These are phyloP conservation scores for Microcera coccophila DNA, from an alignment of 2,329 filamentous ascomycete species.

Conservation along the genomic window DNA sequence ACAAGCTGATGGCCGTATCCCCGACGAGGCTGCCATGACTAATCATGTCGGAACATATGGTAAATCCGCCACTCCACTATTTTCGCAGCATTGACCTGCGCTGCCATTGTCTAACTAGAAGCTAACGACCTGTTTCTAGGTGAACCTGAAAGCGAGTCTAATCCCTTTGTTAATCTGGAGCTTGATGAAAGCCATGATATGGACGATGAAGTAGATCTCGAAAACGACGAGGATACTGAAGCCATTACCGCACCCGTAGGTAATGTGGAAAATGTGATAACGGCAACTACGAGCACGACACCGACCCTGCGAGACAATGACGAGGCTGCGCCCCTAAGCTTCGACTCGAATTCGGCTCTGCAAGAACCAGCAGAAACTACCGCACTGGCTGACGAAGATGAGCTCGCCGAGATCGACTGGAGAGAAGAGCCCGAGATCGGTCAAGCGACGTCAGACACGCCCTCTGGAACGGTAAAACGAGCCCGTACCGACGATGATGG, in stretches of 20 bases:
- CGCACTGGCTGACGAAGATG: constrained; percentile 17
- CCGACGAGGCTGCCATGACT: constrained; percentile 4
- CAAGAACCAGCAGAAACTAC: constrained; percentile 20
- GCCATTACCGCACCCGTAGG: constrained; percentile 14
- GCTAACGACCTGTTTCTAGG: constrained; percentile 27
- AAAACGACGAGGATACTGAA: constrained; percentile 13
- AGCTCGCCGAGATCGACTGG: constrained; percentile 30
- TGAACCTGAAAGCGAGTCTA: constrained; percentile 19
- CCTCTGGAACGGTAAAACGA: constrained; percentile 26
- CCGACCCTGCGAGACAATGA: constrained; percentile 33
- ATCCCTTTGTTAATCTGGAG: constrained; percentile 25
- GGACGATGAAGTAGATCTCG: constrained; percentile 14
- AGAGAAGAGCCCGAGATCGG: constrained; percentile 26
- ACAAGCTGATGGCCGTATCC: constrained; percentile 9
- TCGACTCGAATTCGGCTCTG: constrained; percentile 19
- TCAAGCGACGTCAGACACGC: constrained; percentile 15
- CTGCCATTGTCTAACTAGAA: constrained; percentile 17
- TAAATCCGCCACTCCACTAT: constrained; percentile 20
- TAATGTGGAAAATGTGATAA: constrained; percentile 11
- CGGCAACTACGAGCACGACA: constrained; percentile 29
- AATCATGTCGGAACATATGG: constrained; percentile 21
- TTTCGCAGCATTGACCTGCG: constrained; percentile 12
- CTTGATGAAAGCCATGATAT: constrained; percentile 19
- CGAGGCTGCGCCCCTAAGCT: constrained; percentile 23
- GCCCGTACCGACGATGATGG: constrained; percentile 27